phyloP scores from a whole-genome alignment of 1,139 yeast species.

The Suhomyces atakaporum region DNA sequence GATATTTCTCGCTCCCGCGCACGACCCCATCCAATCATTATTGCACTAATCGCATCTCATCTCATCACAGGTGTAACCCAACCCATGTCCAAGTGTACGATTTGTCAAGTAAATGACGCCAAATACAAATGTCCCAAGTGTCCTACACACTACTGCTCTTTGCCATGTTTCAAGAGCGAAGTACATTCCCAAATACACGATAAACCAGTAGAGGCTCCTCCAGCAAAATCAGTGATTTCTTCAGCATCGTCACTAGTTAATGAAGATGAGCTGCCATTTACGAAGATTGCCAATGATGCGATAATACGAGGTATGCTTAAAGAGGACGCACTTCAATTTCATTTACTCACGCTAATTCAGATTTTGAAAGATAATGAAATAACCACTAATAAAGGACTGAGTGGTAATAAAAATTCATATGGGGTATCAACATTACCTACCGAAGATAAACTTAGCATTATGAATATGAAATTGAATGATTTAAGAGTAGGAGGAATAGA shows the following conservation, averaged over 20 bases:
- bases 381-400: constrained; percentile 40
- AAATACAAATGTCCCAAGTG: constrained; percentile 71
- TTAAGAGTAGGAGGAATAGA: constrained; percentile 65
- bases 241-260: background rate
- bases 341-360: constrained; percentile 48
- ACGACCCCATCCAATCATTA: too few relatives aligned
- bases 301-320: constrained; percentile 43
- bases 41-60: too few relatives aligned
- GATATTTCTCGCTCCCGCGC: too few relatives aligned
- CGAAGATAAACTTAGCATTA: constrained; percentile 54
- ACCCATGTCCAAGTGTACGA: constrained; percentile 35
- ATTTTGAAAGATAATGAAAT: constrained; percentile 47
- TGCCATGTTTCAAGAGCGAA: constrained; percentile 56
- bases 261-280: constrained; percentile 11
- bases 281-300: constrained; percentile 33
- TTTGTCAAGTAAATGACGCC: constrained; percentile 43
- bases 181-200: constrained; percentile 34
- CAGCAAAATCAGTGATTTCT: background rate
- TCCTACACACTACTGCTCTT: constrained; percentile 48
- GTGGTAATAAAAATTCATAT: background rate
- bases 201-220: background rate
- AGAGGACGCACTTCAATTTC: constrained; percentile 54
- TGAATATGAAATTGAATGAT: constrained; percentile 59
- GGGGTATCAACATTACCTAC: constrained; percentile 16
- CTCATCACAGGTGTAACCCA: constrained; percentile 5